phyloP scores from a whole-genome alignment of 257 asterid species.

The Capsicum pubescens region DNA sequence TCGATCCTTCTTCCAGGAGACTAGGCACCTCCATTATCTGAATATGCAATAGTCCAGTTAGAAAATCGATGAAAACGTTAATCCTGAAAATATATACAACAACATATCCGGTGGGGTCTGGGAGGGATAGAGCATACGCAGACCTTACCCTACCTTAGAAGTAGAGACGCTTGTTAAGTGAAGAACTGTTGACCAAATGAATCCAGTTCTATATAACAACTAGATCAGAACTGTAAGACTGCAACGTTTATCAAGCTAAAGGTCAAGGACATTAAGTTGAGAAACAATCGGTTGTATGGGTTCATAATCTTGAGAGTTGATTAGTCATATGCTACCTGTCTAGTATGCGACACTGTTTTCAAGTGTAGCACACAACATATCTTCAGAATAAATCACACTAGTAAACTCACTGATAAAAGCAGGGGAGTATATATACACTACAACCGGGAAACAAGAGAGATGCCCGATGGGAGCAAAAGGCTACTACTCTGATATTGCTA shows the following conservation, averaged over 20 bases:
- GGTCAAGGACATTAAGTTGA: background rate
- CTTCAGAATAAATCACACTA: background rate
- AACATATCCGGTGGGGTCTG: no score
- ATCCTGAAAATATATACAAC: background rate
- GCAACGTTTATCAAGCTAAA: background rate
- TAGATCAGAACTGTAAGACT: background rate
- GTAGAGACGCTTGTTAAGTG: no score
- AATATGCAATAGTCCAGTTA: background rate
- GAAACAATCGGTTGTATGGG: background rate
- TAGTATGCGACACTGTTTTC: background rate
- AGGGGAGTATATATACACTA: background rate
- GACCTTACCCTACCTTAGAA: no score
- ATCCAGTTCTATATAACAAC: background rate
- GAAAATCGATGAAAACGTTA: background rate
- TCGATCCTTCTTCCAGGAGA: slow-evolving; percentile 82
- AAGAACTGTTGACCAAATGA: background rate
- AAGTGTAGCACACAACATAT: background rate
- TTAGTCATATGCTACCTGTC: background rate
- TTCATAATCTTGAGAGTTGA: background rate
- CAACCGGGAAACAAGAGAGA: background rate
- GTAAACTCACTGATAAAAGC: background rate
- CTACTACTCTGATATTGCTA: background rate
- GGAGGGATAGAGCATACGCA: no score
- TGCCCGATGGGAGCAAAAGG: background rate
- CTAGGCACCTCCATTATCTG: slow-evolving; percentile 98